Evolutionary conservation across 495 filamentous ascomycete species (phyloP).

Genomic region (Penicillium daleae): DNA sequence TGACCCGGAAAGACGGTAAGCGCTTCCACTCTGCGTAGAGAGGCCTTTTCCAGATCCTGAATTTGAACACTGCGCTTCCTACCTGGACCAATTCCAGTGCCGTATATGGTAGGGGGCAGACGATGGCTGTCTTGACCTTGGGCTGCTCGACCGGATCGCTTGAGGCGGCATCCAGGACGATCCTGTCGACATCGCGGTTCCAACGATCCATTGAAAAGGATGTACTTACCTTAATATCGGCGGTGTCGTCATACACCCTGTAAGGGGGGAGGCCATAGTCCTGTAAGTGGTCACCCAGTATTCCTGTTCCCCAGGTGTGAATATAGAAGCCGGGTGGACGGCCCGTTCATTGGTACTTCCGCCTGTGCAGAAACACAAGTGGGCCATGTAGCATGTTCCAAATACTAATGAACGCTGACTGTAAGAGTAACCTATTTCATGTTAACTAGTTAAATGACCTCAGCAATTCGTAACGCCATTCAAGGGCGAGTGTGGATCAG

Average conservation of each 20-base stretch:
- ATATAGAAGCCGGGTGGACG: too few relatives aligned
- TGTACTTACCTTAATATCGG: too few relatives aligned
- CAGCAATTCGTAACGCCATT: too few relatives aligned
- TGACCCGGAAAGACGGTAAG: not conserved
- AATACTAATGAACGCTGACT: too few relatives aligned
- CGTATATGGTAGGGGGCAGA: constrained; percentile 5
- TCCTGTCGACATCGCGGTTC: not conserved
- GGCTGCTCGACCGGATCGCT: too few relatives aligned
- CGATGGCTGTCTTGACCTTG: constrained; percentile 1
- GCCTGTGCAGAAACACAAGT: too few relatives aligned
- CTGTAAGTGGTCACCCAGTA: not conserved
- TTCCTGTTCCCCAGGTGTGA: not conserved
- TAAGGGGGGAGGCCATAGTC: not conserved
- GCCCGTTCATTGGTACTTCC: too few relatives aligned
- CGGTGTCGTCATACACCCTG: not conserved
- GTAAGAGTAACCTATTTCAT: too few relatives aligned
- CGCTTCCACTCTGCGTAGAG: not conserved
- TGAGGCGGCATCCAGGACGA: not conserved
- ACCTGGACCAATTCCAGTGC: not conserved
- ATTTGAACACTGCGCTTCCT: constrained; percentile 4
- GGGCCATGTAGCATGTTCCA: too few relatives aligned
- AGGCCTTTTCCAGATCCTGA: not conserved
- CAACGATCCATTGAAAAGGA: not conserved
- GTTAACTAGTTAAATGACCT: too few relatives aligned
- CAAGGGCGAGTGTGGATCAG: too few relatives aligned